A percentile compares a stretch with the other conserved stretches of the same genome.
Conservation (phyloP, 768 basidiomycete genomes). For the Kwoniella heveanensis region DNA sequence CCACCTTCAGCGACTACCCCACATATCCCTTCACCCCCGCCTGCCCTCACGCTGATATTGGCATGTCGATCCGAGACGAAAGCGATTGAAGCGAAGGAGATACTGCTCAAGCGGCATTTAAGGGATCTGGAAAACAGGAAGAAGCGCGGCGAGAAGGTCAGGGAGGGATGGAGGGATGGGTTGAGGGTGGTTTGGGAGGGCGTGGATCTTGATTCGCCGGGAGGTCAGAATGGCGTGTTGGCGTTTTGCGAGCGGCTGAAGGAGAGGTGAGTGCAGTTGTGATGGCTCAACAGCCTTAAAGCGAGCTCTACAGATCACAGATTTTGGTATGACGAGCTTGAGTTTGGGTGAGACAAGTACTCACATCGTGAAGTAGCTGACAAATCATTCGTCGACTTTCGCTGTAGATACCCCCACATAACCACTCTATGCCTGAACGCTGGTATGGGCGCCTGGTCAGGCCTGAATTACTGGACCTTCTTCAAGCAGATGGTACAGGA, state of each 20-base stretch:
- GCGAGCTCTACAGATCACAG: no score
- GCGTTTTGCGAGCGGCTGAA: conserved; percentile 47
- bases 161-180: conserved; percentile 47
- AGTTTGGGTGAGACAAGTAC: no score
- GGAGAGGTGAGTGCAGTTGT: conserved; percentile 34
- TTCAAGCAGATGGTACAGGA: conserved; percentile 37
- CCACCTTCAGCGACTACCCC: conserved; percentile 12
- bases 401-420: conserved; percentile 52
- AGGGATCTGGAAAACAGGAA: conserved; percentile 32
- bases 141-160: conserved; percentile 29
- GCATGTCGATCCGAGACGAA: conserved; percentile 49
- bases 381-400: background rate
- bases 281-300: background rate
- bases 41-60: conserved; percentile 53
- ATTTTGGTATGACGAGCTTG: no score
- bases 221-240: conserved; percentile 45
- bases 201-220: conserved; percentile 46
- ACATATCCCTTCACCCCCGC: conserved; percentile 12
- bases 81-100: conserved; percentile 39
- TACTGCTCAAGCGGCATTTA: conserved; percentile 38
- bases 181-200: conserved; percentile 51
- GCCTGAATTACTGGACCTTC: conserved; percentile 40
- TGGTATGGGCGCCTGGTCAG: conserved; percentile 48
- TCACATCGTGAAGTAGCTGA: no score
- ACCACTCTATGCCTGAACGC: conserved; percentile 56